A percentile compares a stretch with the other conserved stretches of the same genome.
Evolutionary conservation across 169 alveolate species (phyloP).

Genomic region (Plasmodium blacklocki): DNA sequence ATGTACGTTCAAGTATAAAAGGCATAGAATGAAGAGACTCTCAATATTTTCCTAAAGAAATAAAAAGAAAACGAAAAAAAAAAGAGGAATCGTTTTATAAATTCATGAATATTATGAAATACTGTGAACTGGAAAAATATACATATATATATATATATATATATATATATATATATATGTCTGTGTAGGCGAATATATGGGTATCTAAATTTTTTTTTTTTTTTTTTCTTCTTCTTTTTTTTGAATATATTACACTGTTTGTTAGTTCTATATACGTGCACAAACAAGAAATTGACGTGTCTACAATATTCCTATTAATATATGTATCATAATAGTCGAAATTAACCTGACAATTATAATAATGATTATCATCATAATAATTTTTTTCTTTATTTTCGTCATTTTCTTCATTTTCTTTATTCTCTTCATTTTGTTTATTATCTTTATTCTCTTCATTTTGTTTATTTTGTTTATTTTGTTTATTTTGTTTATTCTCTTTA

Average conservation of each 20-base stretch:
- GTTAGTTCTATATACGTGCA: slow-evolving; percentile 61
- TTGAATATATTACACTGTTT: slow-evolving; percentile 42
- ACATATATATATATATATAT: background rate
- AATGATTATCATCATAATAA: background rate
- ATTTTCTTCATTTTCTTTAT: background rate
- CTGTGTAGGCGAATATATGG: too few relatives aligned
- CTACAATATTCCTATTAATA: slow-evolving; percentile 10
- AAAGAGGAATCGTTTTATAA: background rate
- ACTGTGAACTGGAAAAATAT: background rate
- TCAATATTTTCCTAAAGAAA: slow-evolving; percentile 44
- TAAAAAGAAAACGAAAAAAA: background rate
- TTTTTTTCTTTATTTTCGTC: too few relatives aligned
- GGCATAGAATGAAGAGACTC: slow-evolving; percentile 43
- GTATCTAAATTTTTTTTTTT: background rate
- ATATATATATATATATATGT: too few relatives aligned
- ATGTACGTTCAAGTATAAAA: slow-evolving; percentile 28
- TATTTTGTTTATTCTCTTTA: background rate
- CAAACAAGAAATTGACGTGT: slow-evolving; percentile 24
- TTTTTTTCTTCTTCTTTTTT: background rate
- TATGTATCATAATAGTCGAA: slow-evolving; percentile 48
- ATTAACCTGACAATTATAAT: background rate
- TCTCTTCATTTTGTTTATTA: background rate
- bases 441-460: background rate
- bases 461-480: background rate
- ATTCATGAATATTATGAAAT: too few relatives aligned